A percentile compares a stretch with the other conserved stretches of the same genome.
Conservation (phyloP, 306 rosid species). For the Quercus suber region DNA sequence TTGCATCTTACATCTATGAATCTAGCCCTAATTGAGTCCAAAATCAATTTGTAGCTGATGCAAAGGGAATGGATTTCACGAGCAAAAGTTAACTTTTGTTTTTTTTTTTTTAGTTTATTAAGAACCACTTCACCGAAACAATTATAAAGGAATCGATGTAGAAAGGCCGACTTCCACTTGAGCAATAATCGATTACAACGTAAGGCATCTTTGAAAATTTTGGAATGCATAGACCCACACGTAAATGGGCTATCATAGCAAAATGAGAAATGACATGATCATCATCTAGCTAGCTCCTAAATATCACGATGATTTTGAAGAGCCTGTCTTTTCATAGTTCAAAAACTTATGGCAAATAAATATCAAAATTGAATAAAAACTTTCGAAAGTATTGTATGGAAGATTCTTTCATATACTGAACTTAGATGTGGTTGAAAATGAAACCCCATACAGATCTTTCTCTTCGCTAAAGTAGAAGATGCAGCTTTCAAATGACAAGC, state of each 20-base stretch:
- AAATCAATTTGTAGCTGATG: no score
- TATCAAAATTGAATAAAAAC: background rate
- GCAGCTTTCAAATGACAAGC: slow-evolving; percentile 1
- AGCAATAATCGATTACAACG: slow-evolving; percentile 24
- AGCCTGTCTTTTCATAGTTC: background rate
- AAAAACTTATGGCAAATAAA: background rate
- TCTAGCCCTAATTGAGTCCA: no score
- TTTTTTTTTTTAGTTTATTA: background rate
- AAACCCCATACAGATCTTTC: background rate
- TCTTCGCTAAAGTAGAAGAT: background rate
- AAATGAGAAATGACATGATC: background rate
- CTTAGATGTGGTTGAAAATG: background rate
- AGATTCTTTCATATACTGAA: background rate
- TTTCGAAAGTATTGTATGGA: background rate
- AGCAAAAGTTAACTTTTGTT: no score
- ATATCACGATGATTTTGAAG: background rate
- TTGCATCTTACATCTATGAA: no score
- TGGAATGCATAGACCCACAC: slow-evolving; percentile 5
- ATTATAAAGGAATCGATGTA: background rate
- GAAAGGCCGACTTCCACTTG: slow-evolving; percentile 17
- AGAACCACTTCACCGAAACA: background rate
- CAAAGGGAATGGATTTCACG: no score
- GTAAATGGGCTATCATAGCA: background rate
- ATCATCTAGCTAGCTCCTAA: background rate
- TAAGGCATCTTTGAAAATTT: slow-evolving; percentile 41